Base-by-base conservation (phyloP, 805 yeast species). In the Wickerhamiella azymoides region DNA sequence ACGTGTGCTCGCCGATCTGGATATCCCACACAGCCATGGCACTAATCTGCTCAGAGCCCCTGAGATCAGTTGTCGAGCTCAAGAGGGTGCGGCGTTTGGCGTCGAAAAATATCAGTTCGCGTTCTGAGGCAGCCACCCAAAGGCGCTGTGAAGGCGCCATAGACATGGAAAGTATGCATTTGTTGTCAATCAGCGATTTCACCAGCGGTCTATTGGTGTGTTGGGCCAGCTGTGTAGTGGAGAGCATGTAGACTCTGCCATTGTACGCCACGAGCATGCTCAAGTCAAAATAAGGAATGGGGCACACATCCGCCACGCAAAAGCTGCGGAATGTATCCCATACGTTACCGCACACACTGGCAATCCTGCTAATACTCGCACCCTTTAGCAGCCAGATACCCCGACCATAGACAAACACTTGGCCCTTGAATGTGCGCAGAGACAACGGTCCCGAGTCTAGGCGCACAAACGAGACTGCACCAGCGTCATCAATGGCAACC, bases 31-130 rank as follows among this genome's bases (percentile, higher is more conserved):
- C 18, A 8, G 25, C n/a, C 10, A 33, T 11, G 2, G 44, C 40
- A 6, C 37, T 39, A n/a, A 39, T 18, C 10, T n/a, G 5, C 11
- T 26, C 40, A 21, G 35, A 11, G 6, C n/a, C 8, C 26, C 39
- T 24, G 11, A 39, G 24, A n/a, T 40, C 44, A 4, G 27, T 16
- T 2, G 24, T 17, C 5, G 16, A 10, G 21, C 35, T 45, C 19
- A 45, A 25, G 1, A 11, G 8, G 2, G 11, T 28, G 21, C 35
- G 28, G 14, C 18, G 44, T 17, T 45, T 45, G 13, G 18, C 25
- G n/a, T 45, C 47, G 14, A 39, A 21, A 17, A 45, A 45, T 11
- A 7, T 16, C 13, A 45, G 19, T 2, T 30, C 47, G 5, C 18
- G 33, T 5, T 5, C n/a, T 8, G 43, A 26, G 7, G 37, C 40